A percentile compares a stretch with the other conserved stretches of the same genome.
These are phyloP conservation scores for Colletotrichum filicis DNA, from an alignment of 2,329 filamentous ascomycete genomes.

Conservation along the genomic window DNA sequence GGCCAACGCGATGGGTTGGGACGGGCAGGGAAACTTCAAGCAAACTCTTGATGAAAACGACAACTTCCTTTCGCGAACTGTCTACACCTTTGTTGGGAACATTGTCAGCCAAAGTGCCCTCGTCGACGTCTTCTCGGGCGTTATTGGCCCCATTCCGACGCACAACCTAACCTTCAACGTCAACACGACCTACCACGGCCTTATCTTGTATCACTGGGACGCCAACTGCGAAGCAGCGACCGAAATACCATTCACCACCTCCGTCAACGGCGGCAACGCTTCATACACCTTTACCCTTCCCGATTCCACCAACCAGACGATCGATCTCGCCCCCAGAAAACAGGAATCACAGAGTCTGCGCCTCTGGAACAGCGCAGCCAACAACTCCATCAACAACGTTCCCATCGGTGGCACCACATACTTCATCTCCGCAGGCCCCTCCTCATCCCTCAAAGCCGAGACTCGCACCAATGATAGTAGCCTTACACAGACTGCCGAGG, in stretches of 20 bases:
- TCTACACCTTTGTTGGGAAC: conserved; percentile 16
- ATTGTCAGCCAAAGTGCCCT: conserved; percentile 23
- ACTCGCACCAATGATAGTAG: neutral
- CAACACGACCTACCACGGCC: conserved; percentile 14
- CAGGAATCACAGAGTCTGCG: neutral
- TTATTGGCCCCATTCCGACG: conserved; percentile 10
- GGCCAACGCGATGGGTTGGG: conserved; percentile 19
- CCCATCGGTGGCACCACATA: conserved; percentile 19
- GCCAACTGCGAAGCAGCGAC: conserved; percentile 11
- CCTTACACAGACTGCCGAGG: conserved; percentile 2
- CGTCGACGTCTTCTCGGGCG: conserved; percentile 11
- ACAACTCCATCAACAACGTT: neutral
- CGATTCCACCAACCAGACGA: neutral
- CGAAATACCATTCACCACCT: neutral
- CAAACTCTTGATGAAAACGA: conserved; percentile 1
- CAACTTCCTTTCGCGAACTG: conserved; percentile 3
- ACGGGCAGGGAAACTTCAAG: neutral
- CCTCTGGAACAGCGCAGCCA: conserved; percentile 5
- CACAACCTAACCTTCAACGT: conserved; percentile 19
- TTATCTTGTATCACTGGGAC: conserved; percentile 9
- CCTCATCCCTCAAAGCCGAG: neutral
- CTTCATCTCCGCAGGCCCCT: neutral
- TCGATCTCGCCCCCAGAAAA: neutral
- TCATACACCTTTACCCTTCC: conserved; percentile 13
- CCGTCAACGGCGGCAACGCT: neutral